Base-by-base conservation (phyloP, 768 basidiomycete species). In the Ramaria sp. region DNA sequence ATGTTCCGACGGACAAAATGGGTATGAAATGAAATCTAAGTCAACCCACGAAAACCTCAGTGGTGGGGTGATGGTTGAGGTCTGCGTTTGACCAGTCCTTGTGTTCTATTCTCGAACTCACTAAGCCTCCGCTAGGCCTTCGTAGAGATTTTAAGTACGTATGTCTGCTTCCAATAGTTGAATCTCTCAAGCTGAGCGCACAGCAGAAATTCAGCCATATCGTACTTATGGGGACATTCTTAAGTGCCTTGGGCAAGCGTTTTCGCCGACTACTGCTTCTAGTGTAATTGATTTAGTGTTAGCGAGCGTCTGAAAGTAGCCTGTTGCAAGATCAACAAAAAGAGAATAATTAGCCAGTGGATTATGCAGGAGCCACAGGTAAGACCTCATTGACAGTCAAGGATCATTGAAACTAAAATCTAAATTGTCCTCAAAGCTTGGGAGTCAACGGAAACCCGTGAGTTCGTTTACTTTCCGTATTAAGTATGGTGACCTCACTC, bases 341-440 rank as follows among this genome's bases (percentile, higher is more conserved):
- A 10, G 2, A 18, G 9, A 30, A 2, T 18, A 3, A 20, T 22
- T 32, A 6, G 20, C 7, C 15, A 55, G 18, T 55, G 53, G 53
- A 48, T 55, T 28, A 45, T 55, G 53, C 53, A 55, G 30, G 53
- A 55, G 39, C 53, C 53, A 22, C 53, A 55, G 43, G 53, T 55
- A 12, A 15, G 42, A 22, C 24, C 18, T 43, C 37, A 38, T 16
- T 24, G 22, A 42, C 13, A 50, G 22, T 34, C 32, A 10, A 9
- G 37, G 37, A 22, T n/a, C 30, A 38, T 18, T 25, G 6, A 18
- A 25, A 16, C 25, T 47, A 10, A n/a, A 1, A 30, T 13, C 42
- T 45, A 27, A 52, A 5, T 9, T n/a, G 25, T 0, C 7, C 18
- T 20, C 20, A 15, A 16, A 55, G 53, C 32, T 55, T 12, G 53